Base-by-base conservation (phyloP, 352 stramenopile genomes). In the Pythium dissotocum region DNA sequence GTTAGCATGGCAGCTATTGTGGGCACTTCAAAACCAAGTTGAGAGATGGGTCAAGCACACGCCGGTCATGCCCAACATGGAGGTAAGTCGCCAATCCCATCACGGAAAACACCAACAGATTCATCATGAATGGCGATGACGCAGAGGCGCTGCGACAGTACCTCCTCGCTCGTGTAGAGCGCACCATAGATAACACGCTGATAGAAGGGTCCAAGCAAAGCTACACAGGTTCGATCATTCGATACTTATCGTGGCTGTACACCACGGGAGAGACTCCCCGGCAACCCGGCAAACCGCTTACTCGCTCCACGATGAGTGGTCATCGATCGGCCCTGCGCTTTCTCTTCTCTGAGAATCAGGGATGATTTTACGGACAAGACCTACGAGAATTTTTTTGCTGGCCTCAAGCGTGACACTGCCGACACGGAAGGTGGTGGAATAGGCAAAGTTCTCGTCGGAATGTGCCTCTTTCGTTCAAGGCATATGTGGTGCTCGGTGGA, bases 221-320 rank as follows among this genome's bases (percentile, higher is more conserved):
- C n/a, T n/a, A n/a, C n/a, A n/a, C n/a, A n/a, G 90, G 73, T 91
- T 58, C 51, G 13, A 58, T 58, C 24, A 58, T 58, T 6, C 51
- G 51, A 10, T 38, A 58, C 33, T 24, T 58, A n/a, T 58, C 51
- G 18, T 58, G 51, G 30, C 30, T 58, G 13, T 58, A 38, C 51
- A 58, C 51, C 26, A 58, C 24, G 18, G 51, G 51, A n/a, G 51
- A 58, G 51, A 33, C 24, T 24, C 51, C 16, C 33, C 51, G 33
- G 33, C 24, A 38, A 18, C 26, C 8, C n/a, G 51, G 51, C 24
- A 58, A 58, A 38, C 51, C 51, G 30, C 51, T 58, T 14, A 58
- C 51, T 33, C 51, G 33, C 51, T 58, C 51, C 18, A 58, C 51
- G 13, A 58, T 58, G 51, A 35, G 51, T 58, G 51, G 30, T 38